Percentiles rank a stretch among this genome's conserved stretches.
Evolutionary conservation across 2,329 filamentous ascomycete species (phyloP).

Genomic region (Tolypocladium album): DNA sequence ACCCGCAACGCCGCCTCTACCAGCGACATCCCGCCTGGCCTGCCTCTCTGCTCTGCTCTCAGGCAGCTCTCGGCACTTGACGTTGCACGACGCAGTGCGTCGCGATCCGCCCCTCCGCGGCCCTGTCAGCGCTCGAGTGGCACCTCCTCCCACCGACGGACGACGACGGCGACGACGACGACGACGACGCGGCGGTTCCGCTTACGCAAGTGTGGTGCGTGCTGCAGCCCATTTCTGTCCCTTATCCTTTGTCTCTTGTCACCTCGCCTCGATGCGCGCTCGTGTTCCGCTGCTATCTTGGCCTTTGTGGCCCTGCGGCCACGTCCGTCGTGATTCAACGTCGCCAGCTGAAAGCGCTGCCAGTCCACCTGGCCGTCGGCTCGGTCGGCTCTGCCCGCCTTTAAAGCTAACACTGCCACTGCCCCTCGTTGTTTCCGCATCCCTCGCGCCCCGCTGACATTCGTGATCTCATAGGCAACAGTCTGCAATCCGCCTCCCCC

Average conservation of each 20-base stretch:
- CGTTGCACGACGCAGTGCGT: background rate
- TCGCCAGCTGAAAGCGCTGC: background rate
- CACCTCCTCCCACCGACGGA: background rate
- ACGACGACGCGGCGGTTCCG: background rate
- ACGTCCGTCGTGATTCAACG: slow-evolving; percentile 2
- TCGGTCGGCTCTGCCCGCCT: background rate
- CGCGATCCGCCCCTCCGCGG: background rate
- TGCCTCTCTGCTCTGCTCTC: background rate
- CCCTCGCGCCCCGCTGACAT: background rate
- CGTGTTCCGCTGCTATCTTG: background rate
- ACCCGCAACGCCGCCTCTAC: background rate
- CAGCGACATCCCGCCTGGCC: background rate
- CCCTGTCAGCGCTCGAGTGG: background rate
- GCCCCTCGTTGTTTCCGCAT: background rate
- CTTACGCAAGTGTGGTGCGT: background rate
- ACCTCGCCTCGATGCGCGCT: background rate
- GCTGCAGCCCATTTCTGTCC: background rate
- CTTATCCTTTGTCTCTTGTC: background rate
- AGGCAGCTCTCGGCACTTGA: background rate
- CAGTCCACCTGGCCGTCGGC: background rate
- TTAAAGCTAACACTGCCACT: background rate
- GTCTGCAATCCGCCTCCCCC: background rate
- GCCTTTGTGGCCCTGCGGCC: background rate
- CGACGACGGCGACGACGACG: background rate
- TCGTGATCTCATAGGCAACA: background rate